phyloP scores from a whole-genome alignment of 768 basidiomycete species.

The Boletus rubroflammeus region DNA sequence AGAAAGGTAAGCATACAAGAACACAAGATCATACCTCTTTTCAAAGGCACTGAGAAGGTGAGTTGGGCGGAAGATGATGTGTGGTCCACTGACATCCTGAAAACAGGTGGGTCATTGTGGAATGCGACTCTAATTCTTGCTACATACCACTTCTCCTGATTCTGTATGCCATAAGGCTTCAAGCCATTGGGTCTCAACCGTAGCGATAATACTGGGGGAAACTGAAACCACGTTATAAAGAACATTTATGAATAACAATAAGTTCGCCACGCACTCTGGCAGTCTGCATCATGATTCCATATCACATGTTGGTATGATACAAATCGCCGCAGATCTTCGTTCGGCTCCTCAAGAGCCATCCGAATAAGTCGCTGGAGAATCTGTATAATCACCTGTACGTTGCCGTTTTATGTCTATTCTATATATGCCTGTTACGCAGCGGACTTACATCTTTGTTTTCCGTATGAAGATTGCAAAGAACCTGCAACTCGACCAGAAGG shows the following conservation, averaged over 20 bases:
- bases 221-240: slow-evolving; percentile 25
- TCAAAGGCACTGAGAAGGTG: slow-evolving; percentile 37
- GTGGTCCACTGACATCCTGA: slow-evolving; percentile 34
- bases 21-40: slow-evolving; percentile 37
- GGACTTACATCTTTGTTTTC: slow-evolving; percentile 18
- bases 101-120: background rate
- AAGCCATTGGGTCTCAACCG: slow-evolving; percentile 48
- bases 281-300: slow-evolving; percentile 44
- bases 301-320: slow-evolving; percentile 54
- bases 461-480: slow-evolving; percentile 10
- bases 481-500: slow-evolving; percentile 26
- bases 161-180: slow-evolving; percentile 43
- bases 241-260: background rate
- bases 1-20: background rate
- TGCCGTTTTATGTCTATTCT: background rate
- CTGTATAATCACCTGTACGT: slow-evolving; percentile 14
- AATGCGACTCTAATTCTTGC: background rate
- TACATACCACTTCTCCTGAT: slow-evolving; percentile 8
- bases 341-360: slow-evolving; percentile 33
- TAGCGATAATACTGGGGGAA: slow-evolving; percentile 28
- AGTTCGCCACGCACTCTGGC: slow-evolving; percentile 35
- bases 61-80: slow-evolving; percentile 43
- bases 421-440: background rate
- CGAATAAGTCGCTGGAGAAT: slow-evolving; percentile 38
- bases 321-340: slow-evolving; percentile 42